A percentile compares a stretch with the other conserved stretches of the same genome.
These are phyloP conservation scores for Cordyceps farinosa DNA, from an alignment of 2,329 filamentous ascomycete species.

Conservation along the genomic window DNA sequence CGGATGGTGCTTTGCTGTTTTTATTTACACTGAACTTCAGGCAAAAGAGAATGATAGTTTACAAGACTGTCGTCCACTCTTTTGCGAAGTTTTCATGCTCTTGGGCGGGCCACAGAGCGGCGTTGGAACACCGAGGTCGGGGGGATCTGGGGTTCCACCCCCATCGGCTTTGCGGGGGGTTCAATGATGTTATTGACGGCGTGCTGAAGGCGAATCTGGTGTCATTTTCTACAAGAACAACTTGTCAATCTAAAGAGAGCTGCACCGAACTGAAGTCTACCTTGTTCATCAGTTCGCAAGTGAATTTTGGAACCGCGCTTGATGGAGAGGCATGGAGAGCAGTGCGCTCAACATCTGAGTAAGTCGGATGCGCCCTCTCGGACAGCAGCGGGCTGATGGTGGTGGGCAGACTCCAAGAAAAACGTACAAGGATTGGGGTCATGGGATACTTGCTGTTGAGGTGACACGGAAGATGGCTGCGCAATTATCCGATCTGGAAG, in stretches of 20 bases:
- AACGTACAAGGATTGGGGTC: too few relatives aligned
- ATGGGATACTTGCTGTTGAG: too few relatives aligned
- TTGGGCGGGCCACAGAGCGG: background rate
- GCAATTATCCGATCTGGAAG: too few relatives aligned
- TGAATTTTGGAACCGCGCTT: background rate
- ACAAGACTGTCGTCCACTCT: background rate
- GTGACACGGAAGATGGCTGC: too few relatives aligned
- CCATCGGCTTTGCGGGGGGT: conserved; percentile 5
- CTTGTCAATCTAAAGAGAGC: too few relatives aligned
- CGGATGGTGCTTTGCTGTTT: background rate
- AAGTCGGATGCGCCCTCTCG: too few relatives aligned
- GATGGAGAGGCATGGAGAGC: too few relatives aligned
- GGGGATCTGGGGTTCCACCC: conserved; percentile 8
- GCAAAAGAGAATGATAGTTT: background rate
- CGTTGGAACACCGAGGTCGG: conserved; percentile 13
- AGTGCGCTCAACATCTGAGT: too few relatives aligned
- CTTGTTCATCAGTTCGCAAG: background rate
- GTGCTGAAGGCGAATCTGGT: background rate
- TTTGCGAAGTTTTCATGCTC: background rate
- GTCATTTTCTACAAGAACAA: background rate
- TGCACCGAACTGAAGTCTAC: too few relatives aligned
- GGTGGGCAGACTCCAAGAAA: too few relatives aligned
- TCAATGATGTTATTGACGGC: background rate
- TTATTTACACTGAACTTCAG: background rate
- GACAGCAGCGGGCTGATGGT: too few relatives aligned